These are phyloP conservation scores for Lathyrus aphaca DNA, from an alignment of 306 rosid species.

Conservation along the genomic window DNA sequence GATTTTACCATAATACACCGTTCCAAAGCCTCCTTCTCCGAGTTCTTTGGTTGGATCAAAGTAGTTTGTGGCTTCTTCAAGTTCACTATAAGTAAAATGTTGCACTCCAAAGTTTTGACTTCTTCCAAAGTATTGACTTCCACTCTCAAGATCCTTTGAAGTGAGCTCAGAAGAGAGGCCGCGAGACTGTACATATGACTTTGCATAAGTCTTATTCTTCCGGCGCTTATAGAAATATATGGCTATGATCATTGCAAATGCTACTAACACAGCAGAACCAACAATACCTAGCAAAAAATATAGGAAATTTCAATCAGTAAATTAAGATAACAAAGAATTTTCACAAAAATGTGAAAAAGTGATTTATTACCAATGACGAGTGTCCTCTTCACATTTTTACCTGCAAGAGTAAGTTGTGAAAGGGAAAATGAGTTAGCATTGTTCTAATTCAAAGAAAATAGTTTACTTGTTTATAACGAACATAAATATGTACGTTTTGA, in stretches of 20 bases:
- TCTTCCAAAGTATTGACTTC: constrained; percentile 48
- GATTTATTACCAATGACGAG: constrained; percentile 52
- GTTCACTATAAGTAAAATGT: constrained; percentile 63
- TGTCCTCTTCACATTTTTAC: fast-evolving
- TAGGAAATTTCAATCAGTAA: constrained; percentile 16
- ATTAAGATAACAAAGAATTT: neutral
- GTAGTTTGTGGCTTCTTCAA: constrained; percentile 66
- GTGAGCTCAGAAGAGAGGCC: constrained; percentile 50
- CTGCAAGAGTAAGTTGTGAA: constrained; percentile 46
- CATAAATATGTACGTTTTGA: neutral
- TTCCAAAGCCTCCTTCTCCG: constrained; percentile 91
- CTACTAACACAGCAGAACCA: neutral
- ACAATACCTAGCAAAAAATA: constrained; percentile 39
- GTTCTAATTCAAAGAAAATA: constrained; percentile 20
- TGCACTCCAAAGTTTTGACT: constrained; percentile 49
- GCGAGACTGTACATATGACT: constrained; percentile 41
- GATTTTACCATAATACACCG: constrained; percentile 73
- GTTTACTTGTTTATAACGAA: neutral
- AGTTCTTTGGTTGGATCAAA: constrained; percentile 67
- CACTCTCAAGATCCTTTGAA: constrained; percentile 52
- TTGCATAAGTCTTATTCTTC: constrained; percentile 23
- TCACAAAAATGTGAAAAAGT: neutral
- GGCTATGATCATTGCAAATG: neutral
- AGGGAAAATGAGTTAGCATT: constrained; percentile 27
- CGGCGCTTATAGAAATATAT: constrained; percentile 29